These are phyloP conservation scores for Phanerochaete carnosa DNA, from an alignment of 768 basidiomycete species.

Conservation along the genomic window DNA sequence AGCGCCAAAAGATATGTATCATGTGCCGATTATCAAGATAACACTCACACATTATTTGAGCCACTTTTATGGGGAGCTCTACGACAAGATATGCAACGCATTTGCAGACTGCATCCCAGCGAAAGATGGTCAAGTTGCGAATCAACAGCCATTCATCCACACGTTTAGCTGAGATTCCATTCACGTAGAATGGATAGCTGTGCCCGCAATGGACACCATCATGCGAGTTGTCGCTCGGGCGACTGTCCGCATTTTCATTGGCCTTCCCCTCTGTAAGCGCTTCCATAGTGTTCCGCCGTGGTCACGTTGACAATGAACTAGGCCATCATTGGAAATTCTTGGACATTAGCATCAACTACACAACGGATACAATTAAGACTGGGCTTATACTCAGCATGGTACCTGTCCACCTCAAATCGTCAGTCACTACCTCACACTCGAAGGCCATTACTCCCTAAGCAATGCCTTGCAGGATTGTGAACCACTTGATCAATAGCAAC, in stretches of 20 bases:
- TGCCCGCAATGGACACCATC: constrained; percentile 17
- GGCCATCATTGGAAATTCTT: constrained; percentile 39
- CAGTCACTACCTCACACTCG: too few relatives aligned
- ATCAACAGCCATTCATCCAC: not conserved
- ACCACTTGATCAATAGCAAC: too few relatives aligned
- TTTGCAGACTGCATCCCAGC: constrained; percentile 18
- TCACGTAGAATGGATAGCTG: constrained; percentile 21
- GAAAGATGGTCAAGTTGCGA: constrained; percentile 1
- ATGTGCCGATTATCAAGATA: constrained; percentile 15
- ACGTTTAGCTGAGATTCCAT: not conserved
- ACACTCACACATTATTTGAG: constrained; percentile 5
- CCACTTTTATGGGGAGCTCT: constrained; percentile 13
- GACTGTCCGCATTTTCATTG: constrained; percentile 33
- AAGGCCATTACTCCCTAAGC: too few relatives aligned
- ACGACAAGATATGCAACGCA: constrained; percentile 18
- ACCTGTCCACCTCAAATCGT: constrained; percentile 33
- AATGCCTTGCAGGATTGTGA: too few relatives aligned
- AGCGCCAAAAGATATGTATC: constrained; percentile 23
- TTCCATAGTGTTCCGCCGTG: too few relatives aligned
- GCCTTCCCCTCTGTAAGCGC: constrained; percentile 32
- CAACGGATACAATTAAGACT: constrained; percentile 25
- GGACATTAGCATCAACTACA: constrained; percentile 27
- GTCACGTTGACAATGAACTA: too few relatives aligned
- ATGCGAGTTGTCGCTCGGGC: constrained; percentile 26
- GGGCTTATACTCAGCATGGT: constrained; percentile 23